Base-by-base conservation (phyloP, 345 rosid species). In the Gossypium sturtianum region DNA sequence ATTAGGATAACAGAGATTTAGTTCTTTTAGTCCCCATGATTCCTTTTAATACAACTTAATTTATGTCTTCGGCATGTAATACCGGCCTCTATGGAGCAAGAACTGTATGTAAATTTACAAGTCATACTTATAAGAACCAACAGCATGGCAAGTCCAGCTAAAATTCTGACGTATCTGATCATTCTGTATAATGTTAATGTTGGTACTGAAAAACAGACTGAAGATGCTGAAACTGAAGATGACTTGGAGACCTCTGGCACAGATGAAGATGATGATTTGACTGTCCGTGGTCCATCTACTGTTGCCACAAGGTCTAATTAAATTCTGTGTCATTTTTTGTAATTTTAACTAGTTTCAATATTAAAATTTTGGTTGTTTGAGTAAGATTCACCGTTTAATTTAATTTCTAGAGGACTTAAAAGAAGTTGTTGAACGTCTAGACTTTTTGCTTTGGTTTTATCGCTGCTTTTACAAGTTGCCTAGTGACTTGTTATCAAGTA, bases 91-190 rank as follows among this genome's bases (percentile, higher is more conserved):
- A 22, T 9, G 60, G 23, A 3, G 38, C 59, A 69, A 9, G 9
- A 29, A 66, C 13, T 69, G 47, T 2, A 47, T 22, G 71, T 23
- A 66, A 75, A 60, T 12, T 64, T 72, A 71, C 72, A 15, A 67
- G 65, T 72, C 82, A 79, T 91, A 95, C 99, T 89, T 91, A 60
- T 91, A 93, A 67, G 99, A 89, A 73, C 97, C 99, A 77, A 91
- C 93, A 54, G 99, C 87, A 77, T 90, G 93, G 81, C 96, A 93
- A 63, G 75, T 88, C 98, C 98, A 95, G 80, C 92, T 87, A 69
- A 85, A 81, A 80, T 81, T 84, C 76, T 79, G 75, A 67, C 48
- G 83, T 45, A 15, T 68, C 72, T 79, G 74, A 69, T 82, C 83
- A 70, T 79, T 84, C 83, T 74, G 83, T 54, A 70, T 81, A 76